Base-by-base conservation (phyloP, 805 yeast genomes). In the Cyberlindnera suaveolens region DNA sequence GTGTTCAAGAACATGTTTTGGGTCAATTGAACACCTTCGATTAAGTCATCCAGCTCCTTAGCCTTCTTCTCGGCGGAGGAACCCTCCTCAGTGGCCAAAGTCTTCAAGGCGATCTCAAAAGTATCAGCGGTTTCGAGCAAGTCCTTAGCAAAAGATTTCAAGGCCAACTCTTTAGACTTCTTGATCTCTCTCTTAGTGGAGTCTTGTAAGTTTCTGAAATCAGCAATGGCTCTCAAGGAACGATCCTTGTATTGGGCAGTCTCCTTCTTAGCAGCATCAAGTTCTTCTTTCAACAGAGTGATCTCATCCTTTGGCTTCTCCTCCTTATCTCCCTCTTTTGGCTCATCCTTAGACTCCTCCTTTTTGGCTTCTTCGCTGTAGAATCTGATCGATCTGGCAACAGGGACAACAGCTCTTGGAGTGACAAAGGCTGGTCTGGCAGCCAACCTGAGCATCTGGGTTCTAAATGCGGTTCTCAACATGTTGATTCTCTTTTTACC, bases 1-100 rank as follows among this genome's bases (percentile, higher is more conserved):
- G 79, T 74, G 59, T 72, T 74, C 49, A 68, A 71, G 53, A 74
- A 73, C 38, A 72, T 66, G 46, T 60, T 62, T 59, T 71, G 67
- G 36, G 78, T 74, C 70, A 74, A 67, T 46, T 66, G 67, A 31
- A 74, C 77, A 54, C 79, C 79, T 27, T 74, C 77, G 46, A 69
- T 67, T 49, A 74, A 62, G 57, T 70, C 72, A 49, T 70, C 70
- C 44, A 74, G 68, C 56, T 71, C 77, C 19, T 52, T 56, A 39
- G 61, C 61, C 47, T 54, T 52, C 45, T 52, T 52, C 23, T 46
- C 52, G 2, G 53, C 43, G 15, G 46, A 44, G 14, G 64, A 62
- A 19, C 45, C 46, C 31, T 48, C 56, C 40, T 55, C 60, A 39
- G 47, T 38, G 38, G 53, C 55, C 31, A 58, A 42, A 4, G 60